Base-by-base conservation (phyloP, 2,329 filamentous ascomycete species). In the Penicillium aurantiogriseum region DNA sequence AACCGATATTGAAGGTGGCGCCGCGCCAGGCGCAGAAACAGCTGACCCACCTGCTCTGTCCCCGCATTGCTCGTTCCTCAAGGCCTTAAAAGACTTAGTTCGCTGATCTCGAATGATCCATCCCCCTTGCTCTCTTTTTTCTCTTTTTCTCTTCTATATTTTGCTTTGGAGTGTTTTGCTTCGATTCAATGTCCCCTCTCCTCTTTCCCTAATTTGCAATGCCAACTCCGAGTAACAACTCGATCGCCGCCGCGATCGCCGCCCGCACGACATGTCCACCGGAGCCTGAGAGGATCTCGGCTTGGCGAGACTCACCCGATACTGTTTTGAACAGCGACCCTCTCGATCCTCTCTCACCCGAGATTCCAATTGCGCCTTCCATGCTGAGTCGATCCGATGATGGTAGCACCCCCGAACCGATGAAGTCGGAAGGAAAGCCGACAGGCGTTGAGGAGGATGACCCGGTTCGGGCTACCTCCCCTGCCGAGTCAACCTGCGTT, bases 221-320 rank as follows among this genome's bases (percentile, higher is more conserved):
- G 80, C 80, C 80, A 68, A 81, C 79, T 56, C 77, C 76, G 65
- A 77, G 74, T 71, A 66, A 73, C 74, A 76, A 70, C 71, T 69
- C 75, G 68, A 77, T 77, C 73, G 73, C 70, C 70, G 76, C 76
- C 67, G 72, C 73, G 60, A 67, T 76, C 65, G 74, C 77, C 63
- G 70, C 73, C 67, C 80, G 74, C 67, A 71, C 50, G 29, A 52
- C 78, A 59, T 82, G 80, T 70, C 80, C 80, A n/a, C 80, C 80
- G 40, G 80, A 83, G 55, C 57, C 65, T 43, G 71, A 76, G 59
- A 68, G 74, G 54, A 58, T 69, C 49, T 56, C 71, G 17, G 54
- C 63, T 55, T 72, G 72, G 71, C 71, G 68, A 65, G 68, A 68
- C 49, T 68, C 70, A 21, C 65, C 69, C 13, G 72, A 72, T 29